Evolutionary conservation across 106 monocot species (phyloP).

Genomic region (Narthecium ossifragum): DNA sequence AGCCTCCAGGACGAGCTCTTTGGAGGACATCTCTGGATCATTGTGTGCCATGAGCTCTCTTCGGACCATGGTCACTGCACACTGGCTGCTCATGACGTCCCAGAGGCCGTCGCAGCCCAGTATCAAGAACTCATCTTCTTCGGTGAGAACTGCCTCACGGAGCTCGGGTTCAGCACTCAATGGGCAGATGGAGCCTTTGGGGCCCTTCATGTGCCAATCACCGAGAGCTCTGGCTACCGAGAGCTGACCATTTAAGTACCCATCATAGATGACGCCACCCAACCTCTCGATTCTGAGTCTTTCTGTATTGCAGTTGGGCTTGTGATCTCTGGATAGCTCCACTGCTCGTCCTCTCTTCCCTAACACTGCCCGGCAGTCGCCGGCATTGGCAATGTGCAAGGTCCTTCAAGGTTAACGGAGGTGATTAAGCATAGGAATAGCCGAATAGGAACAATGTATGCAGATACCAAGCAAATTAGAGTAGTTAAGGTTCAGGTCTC

Average conservation of each 20-base stretch:
- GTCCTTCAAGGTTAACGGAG: constrained; percentile 23
- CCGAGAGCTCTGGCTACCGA: constrained; percentile 51
- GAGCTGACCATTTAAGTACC: constrained; percentile 55
- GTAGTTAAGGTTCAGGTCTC: too few species aligned
- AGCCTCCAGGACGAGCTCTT: constrained; percentile 40
- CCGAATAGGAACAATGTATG: too few species aligned
- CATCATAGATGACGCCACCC: constrained; percentile 45
- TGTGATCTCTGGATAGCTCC: constrained; percentile 51
- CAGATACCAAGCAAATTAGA: neutral
- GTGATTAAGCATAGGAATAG: too few species aligned
- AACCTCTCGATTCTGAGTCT: constrained; percentile 41
- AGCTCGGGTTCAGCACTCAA: constrained; percentile 46
- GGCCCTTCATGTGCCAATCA: constrained; percentile 62
- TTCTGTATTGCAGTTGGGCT: constrained; percentile 41
- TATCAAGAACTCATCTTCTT: constrained; percentile 57
- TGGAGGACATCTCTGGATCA: constrained; percentile 36
- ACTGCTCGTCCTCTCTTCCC: constrained; percentile 51
- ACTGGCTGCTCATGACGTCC: constrained; percentile 68
- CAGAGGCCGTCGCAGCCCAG: constrained; percentile 55
- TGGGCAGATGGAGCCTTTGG: constrained; percentile 41
- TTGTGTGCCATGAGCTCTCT: constrained; percentile 53
- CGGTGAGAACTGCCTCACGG: constrained; percentile 21
- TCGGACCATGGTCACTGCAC: constrained; percentile 45
- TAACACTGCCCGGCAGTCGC: constrained; percentile 52
- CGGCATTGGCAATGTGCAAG: constrained; percentile 42